Conservation (phyloP, 805 yeast species). For the Candida cerambycidarum region DNA sequence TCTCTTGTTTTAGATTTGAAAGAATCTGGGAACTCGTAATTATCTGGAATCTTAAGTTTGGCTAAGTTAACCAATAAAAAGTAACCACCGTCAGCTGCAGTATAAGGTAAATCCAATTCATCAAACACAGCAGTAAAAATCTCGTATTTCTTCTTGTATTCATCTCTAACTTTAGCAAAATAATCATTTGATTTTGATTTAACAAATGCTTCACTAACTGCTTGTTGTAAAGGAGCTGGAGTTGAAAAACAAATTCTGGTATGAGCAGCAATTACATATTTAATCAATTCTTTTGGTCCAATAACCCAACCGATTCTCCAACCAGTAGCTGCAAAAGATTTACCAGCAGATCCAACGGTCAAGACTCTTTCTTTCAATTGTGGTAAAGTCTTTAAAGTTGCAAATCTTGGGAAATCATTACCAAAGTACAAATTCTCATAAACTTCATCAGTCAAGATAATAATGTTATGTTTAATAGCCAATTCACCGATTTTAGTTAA, state of each 20-base stretch:
- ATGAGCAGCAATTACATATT: slow-evolving; percentile 84
- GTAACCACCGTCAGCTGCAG: slow-evolving; percentile 91
- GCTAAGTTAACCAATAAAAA: slow-evolving; percentile 85
- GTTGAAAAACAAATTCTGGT: slow-evolving; percentile 91
- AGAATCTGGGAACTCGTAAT: slow-evolving; percentile 73
- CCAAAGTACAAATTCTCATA: slow-evolving; percentile 85
- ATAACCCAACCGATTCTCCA: slow-evolving; percentile 98
- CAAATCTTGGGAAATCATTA: slow-evolving; percentile 73
- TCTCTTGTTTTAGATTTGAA: slow-evolving; percentile 67
- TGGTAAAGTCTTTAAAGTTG: slow-evolving; percentile 63
- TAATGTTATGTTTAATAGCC: slow-evolving; percentile 80
- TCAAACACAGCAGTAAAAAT: slow-evolving; percentile 78
- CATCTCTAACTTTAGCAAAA: slow-evolving; percentile 65
- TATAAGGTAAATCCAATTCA: slow-evolving; percentile 84
- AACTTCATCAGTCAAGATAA: slow-evolving; percentile 90
- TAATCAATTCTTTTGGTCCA: slow-evolving; percentile 78
- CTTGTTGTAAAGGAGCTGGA: slow-evolving; percentile 92
- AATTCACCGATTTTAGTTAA: slow-evolving; percentile 71
- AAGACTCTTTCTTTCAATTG: slow-evolving; percentile 77
- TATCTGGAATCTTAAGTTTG: slow-evolving; percentile 75
- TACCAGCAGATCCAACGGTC: slow-evolving; percentile 96
- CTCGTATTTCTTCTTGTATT: slow-evolving; percentile 69
- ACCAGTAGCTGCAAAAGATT: slow-evolving; percentile 98
- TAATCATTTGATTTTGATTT: slow-evolving; percentile 62
- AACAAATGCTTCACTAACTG: slow-evolving; percentile 74